Conservation (phyloP, 2,329 filamentous ascomycete genomes). For the Bipolaris zeicola region DNA sequence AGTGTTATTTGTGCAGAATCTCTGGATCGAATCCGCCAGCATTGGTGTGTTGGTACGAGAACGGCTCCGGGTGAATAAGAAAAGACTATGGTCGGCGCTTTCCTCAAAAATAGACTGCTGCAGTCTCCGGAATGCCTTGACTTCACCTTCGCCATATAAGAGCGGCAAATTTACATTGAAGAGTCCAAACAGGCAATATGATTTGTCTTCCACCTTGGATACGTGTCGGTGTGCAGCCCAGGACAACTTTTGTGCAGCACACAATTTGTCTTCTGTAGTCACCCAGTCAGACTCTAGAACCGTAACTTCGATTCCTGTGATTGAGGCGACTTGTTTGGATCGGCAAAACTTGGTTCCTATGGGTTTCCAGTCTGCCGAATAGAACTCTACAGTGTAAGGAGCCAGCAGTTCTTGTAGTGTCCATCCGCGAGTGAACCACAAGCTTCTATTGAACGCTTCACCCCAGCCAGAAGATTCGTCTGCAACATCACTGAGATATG, state of each 20-base stretch:
- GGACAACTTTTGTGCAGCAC: background rate
- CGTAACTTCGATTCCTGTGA: background rate
- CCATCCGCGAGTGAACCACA: background rate
- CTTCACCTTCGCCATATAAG: background rate
- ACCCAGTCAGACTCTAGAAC: background rate
- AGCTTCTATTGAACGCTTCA: background rate
- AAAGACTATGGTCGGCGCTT: background rate
- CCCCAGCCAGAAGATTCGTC: background rate
- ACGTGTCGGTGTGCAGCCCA: too few relatives aligned
- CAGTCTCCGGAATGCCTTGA: background rate
- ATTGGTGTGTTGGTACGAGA: background rate
- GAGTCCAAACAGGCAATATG: background rate
- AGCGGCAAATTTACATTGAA: background rate
- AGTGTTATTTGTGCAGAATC: background rate
- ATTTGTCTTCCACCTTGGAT: too few relatives aligned
- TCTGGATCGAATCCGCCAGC: background rate
- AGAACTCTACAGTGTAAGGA: background rate
- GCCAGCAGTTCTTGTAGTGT: background rate
- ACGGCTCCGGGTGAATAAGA: background rate
- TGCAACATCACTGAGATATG: background rate
- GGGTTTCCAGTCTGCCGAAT: background rate
- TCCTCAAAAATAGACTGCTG: background rate
- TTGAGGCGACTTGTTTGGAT: background rate
- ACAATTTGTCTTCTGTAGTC: background rate
- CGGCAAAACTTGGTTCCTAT: background rate